Conservation (phyloP, 164 flowering plant species). For the Aristolochia californica region DNA sequence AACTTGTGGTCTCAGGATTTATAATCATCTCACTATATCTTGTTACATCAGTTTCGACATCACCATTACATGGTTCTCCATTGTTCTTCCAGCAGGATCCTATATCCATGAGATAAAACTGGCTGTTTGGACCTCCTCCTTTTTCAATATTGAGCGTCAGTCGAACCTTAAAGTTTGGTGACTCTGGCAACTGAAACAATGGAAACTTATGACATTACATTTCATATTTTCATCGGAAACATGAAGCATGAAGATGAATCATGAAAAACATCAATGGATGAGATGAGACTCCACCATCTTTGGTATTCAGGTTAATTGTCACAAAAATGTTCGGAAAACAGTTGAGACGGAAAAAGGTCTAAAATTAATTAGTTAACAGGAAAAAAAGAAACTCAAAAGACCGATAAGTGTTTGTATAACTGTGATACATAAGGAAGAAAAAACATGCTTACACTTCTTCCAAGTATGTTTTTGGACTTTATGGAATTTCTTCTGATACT, state of each 20-base stretch:
- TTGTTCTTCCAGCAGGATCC: conserved; percentile 62
- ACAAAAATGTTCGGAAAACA: no score
- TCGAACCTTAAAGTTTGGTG: conserved; percentile 41
- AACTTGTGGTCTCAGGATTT: conserved; percentile 30
- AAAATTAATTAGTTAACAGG: no score
- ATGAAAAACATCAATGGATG: background rate
- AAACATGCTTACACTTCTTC: no score
- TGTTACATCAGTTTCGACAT: conserved; percentile 42
- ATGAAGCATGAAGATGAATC: background rate
- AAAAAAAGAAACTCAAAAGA: no score
- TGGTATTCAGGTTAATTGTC: background rate
- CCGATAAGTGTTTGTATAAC: no score
- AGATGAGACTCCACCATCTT: background rate
- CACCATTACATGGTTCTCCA: conserved; percentile 43
- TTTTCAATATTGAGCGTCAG: conserved; percentile 31
- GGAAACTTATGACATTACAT: background rate
- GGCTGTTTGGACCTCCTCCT: conserved; percentile 52
- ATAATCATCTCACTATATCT: conserved; percentile 57
- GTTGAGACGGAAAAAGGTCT: no score
- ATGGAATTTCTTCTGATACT: background rate
- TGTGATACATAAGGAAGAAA: no score
- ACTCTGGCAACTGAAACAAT: conserved; percentile 34
- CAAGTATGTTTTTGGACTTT: no score
- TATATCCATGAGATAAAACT: conserved; percentile 47
- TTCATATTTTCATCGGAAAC: no score